phyloP scores from a whole-genome alignment of 441 rosid genomes.

The Erysimum pusillum region DNA sequence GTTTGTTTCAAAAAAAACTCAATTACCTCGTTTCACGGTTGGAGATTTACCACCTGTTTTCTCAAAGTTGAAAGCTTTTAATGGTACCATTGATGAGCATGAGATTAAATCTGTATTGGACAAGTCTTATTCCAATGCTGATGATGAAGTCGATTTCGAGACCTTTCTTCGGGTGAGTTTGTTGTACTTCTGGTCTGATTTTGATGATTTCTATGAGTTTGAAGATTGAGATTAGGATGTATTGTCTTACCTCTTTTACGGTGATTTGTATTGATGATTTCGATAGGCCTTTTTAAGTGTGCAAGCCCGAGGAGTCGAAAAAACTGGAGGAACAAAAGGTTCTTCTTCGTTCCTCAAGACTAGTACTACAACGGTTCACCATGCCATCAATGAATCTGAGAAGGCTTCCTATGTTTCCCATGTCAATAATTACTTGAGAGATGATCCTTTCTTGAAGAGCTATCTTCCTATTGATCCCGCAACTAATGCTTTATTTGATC shows the following conservation, averaged over 20 bases:
- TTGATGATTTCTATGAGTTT: not conserved
- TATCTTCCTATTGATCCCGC: conserved; percentile 86
- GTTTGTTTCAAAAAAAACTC: conserved; percentile 74
- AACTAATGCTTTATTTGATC: conserved; percentile 86
- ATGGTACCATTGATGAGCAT: conserved; percentile 64
- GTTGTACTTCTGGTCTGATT: not conserved
- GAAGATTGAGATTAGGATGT: conserved; percentile 6
- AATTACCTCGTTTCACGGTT: conserved; percentile 61
- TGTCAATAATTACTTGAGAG: conserved; percentile 80
- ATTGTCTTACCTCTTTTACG: not conserved
- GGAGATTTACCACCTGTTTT: conserved; percentile 79
- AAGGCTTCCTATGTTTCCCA: conserved; percentile 93
- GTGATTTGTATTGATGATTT: conserved; percentile 29
- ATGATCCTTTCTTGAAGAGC: conserved; percentile 84
- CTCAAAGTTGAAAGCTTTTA: conserved; percentile 73
- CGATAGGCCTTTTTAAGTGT: conserved; percentile 78
- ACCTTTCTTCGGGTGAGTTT: conserved; percentile 83
- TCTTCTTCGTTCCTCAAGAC: conserved; percentile 86
- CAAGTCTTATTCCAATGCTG: conserved; percentile 55
- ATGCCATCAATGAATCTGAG: conserved; percentile 87
- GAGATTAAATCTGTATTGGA: conserved; percentile 72
- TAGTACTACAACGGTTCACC: conserved; percentile 90
- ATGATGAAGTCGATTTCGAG: conserved; percentile 87
- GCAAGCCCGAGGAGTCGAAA: conserved; percentile 71
- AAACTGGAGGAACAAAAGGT: conserved; percentile 63